Percentiles rank a stretch among this genome's conserved stretches.
Evolutionary conservation across 306 rosid species (phyloP).

Genomic region (Alnus rubra): DNA sequence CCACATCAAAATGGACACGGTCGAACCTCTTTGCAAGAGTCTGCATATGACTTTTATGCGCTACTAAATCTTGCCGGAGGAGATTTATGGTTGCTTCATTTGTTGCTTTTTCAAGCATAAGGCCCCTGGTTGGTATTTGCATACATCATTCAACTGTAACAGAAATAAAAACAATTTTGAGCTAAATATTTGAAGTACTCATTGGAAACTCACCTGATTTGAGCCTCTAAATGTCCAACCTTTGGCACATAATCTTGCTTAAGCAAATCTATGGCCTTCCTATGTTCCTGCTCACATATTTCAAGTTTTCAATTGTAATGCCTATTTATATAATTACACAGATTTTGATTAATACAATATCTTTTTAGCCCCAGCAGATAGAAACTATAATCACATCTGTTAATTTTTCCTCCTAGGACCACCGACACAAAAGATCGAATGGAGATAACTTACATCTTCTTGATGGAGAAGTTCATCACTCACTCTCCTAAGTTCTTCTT

Average conservation of each 20-base stretch:
- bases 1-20: constrained; percentile 53
- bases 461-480: constrained; percentile 36
- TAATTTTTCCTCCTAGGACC: constrained; percentile 1
- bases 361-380: constrained; percentile 3
- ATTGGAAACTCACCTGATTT: constrained; percentile 49
- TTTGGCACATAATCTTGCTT: constrained; percentile 49
- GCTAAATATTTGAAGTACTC: neutral
- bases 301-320: constrained; percentile 6
- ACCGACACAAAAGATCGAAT: neutral
- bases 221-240: constrained; percentile 51
- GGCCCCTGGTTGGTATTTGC: constrained; percentile 41
- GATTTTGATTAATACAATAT: neutral
- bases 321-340: neutral
- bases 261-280: constrained; percentile 47
- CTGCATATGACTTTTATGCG: constrained; percentile 57
- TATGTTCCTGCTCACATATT: constrained; percentile 41
- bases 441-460: constrained; percentile 45
- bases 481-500: constrained; percentile 51
- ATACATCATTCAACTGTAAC: constrained; percentile 12
- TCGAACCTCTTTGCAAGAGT: constrained; percentile 59
- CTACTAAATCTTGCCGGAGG: constrained; percentile 58
- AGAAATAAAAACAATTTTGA: constrained; percentile 8
- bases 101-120: constrained; percentile 43
- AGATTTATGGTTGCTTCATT: constrained; percentile 51
- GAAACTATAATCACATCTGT: neutral